phyloP scores from a whole-genome alignment of 2,329 filamentous ascomycete species.

The Fusarium kyushuense region DNA sequence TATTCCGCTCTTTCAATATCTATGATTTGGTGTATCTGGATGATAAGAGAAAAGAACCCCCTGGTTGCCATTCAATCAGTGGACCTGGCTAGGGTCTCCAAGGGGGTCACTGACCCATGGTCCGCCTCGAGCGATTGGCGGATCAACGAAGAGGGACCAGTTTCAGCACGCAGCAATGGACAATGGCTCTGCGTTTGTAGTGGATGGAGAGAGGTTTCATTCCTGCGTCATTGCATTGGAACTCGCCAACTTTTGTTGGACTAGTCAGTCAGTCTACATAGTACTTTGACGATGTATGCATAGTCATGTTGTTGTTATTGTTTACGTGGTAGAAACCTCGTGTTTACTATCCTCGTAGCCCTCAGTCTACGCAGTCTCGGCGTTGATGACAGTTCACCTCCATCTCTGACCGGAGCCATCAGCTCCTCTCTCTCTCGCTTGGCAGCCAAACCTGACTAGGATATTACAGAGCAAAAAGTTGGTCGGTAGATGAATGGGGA shows the following conservation, averaged over 20 bases:
- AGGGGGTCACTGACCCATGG: constrained; percentile 6
- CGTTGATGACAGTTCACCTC: background rate
- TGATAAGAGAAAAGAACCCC: constrained; percentile 14
- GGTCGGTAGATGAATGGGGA: background rate
- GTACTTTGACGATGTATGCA: background rate
- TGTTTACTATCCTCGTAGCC: constrained; percentile 6
- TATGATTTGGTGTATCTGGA: no score
- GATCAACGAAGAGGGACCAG: constrained; percentile 17
- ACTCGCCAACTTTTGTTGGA: constrained; percentile 19
- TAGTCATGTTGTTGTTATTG: constrained; percentile 21
- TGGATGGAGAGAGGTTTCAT: constrained; percentile 41
- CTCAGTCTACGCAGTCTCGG: constrained; percentile 7
- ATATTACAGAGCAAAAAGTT: constrained; percentile 13
- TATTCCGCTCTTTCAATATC: no score
- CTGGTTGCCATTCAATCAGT: constrained; percentile 23
- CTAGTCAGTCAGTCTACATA: background rate
- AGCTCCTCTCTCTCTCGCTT: constrained; percentile 23
- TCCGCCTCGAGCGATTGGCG: constrained; percentile 29
- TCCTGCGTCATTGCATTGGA: constrained; percentile 42
- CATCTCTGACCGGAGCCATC: constrained; percentile 10
- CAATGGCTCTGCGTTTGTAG: constrained; percentile 16
- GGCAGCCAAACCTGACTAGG: constrained; percentile 32
- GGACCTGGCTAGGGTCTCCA: constrained; percentile 23
- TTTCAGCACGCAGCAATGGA: constrained; percentile 37
- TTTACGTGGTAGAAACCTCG: constrained; percentile 21